A percentile compares a stretch with the other conserved stretches of the same genome.
These are phyloP conservation scores for Pleurotus eryngii DNA, from an alignment of 768 basidiomycete genomes.

Conservation along the genomic window DNA sequence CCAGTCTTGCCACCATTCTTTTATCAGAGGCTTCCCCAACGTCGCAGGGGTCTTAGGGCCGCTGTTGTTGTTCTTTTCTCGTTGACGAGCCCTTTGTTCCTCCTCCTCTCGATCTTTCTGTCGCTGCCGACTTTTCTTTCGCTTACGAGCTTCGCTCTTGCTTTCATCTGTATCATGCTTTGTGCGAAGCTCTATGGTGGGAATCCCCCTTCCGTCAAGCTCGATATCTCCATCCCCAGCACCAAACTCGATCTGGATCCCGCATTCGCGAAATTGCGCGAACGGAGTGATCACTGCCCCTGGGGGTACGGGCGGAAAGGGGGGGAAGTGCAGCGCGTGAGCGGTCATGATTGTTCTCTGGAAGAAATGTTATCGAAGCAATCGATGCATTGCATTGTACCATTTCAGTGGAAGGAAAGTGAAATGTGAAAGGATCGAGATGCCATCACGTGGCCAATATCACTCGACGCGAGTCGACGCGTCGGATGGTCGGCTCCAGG, in stretches of 20 bases:
- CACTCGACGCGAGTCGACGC: no score
- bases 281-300: slow-evolving; percentile 53
- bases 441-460: no score
- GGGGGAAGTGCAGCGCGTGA: slow-evolving; percentile 19
- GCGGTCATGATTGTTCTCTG: background rate
- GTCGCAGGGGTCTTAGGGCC: background rate
- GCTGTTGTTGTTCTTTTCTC: background rate
- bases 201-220: slow-evolving; percentile 63
- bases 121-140: slow-evolving; percentile 29
- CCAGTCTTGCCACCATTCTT: slow-evolving; percentile 74
- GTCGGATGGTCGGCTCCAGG: no score
- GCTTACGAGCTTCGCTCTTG: slow-evolving; percentile 54
- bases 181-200: slow-evolving; percentile 52
- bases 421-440: no score
- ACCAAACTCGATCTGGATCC: slow-evolving; percentile 42
- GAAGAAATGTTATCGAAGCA: background rate
- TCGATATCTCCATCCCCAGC: slow-evolving; percentile 51
- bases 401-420: no score
- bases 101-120: slow-evolving; percentile 20
- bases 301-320: slow-evolving; percentile 25
- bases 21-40: slow-evolving; percentile 12
- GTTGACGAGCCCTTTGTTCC: slow-evolving; percentile 7
- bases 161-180: slow-evolving; percentile 55
- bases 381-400: no score
- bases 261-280: slow-evolving; percentile 51